phyloP scores from a whole-genome alignment of 345 rosid species.

The Salix udensis region DNA sequence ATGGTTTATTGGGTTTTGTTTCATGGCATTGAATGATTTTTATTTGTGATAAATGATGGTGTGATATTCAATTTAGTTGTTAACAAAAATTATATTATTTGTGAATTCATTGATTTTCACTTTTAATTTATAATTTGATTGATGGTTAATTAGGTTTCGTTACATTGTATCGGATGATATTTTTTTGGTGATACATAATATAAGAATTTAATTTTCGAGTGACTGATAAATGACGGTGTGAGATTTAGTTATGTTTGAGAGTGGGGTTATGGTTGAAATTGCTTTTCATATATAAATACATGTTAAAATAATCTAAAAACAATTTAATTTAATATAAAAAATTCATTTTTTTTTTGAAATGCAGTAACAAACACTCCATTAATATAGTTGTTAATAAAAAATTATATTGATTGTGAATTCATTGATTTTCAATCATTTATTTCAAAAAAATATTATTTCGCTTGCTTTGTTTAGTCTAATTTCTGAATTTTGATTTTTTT shows the following conservation, averaged over 20 bases:
- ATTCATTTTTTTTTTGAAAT: too few relatives aligned
- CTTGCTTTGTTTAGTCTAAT: not conserved
- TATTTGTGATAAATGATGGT: not conserved
- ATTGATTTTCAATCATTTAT: not conserved
- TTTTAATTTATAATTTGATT: not conserved
- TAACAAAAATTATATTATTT: too few relatives aligned
- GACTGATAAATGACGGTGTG: not conserved
- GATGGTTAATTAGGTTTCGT: not conserved
- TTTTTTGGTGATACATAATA: not conserved
- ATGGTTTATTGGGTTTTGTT: not conserved
- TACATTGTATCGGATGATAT: not conserved
- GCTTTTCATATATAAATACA: rapidly evolving
- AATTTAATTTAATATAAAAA: too few relatives aligned
- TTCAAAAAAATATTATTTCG: not conserved
- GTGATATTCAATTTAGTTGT: too few relatives aligned
- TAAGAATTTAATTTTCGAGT: not conserved
- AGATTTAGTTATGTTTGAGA: not conserved
- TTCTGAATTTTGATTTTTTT: not conserved
- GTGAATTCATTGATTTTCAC: too few relatives aligned
- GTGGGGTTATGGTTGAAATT: too few relatives aligned
- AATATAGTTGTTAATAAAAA: not conserved
- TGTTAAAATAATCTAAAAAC: too few relatives aligned
- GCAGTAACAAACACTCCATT: too few relatives aligned
- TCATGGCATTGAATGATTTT: not conserved
- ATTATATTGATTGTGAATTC: not conserved